These are phyloP conservation scores for Pseudonectria foliicola DNA, from an alignment of 2,329 filamentous ascomycete species.

Conservation along the genomic window DNA sequence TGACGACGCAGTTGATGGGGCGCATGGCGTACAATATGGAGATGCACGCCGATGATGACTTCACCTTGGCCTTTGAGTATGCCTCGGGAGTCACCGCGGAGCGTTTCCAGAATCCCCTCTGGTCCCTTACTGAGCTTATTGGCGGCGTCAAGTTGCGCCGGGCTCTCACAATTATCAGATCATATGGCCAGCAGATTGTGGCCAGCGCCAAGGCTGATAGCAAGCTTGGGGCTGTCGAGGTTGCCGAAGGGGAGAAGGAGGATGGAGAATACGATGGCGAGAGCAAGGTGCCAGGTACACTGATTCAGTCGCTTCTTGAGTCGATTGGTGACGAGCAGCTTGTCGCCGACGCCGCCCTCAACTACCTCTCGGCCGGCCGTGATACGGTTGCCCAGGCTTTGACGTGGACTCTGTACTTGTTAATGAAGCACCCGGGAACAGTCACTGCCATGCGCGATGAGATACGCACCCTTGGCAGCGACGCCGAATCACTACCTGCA, in stretches of 20 bases:
- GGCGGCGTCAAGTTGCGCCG: conserved; percentile 37
- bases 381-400: conserved; percentile 60
- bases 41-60: conserved; percentile 54
- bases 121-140: conserved; percentile 51
- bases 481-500: conserved; percentile 3
- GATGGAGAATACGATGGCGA: conserved; percentile 4
- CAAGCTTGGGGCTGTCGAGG: conserved; percentile 12
- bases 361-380: conserved; percentile 57
- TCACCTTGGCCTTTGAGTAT: conserved; percentile 54
- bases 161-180: conserved; percentile 43
- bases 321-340: conserved; percentile 44
- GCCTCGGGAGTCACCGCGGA: conserved; percentile 53
- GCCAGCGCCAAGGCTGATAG: conserved; percentile 40
- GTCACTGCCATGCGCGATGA: conserved; percentile 29
- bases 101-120: conserved; percentile 60
- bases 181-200: conserved; percentile 52
- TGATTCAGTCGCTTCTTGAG: conserved; percentile 55
- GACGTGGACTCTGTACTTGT: conserved; percentile 56
- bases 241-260: neutral
- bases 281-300: conserved; percentile 40
- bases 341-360: conserved; percentile 58
- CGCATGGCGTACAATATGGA: conserved; percentile 64
- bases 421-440: conserved; percentile 44
- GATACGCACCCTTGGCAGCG: neutral
- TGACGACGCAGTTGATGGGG: conserved; percentile 61